These are phyloP conservation scores for Rhododendron griersonianum DNA, from an alignment of 148 eudicot genomes.

Conservation along the genomic window DNA sequence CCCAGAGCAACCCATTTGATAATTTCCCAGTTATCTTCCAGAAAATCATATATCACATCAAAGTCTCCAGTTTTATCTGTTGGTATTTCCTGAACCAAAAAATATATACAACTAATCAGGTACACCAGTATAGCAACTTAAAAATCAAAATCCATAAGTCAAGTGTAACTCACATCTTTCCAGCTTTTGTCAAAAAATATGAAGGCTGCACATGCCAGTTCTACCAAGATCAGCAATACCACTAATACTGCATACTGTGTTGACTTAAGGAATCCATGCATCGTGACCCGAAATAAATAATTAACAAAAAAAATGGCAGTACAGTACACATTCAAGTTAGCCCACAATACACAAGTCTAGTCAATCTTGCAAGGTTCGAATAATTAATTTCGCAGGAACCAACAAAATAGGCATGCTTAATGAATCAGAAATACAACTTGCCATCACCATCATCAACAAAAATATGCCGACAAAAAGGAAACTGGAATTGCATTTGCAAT, in stretches of 20 bases:
- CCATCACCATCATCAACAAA: neutral
- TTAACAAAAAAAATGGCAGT: neutral
- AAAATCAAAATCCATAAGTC: neutral
- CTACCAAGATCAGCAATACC: slow-evolving; percentile 71
- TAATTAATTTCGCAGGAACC: no score
- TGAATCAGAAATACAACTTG: neutral
- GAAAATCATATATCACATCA: slow-evolving; percentile 65
- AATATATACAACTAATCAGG: neutral
- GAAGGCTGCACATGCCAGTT: slow-evolving; percentile 81
- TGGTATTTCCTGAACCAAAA: slow-evolving; percentile 58
- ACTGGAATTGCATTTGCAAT: neutral
- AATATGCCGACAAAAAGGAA: neutral
- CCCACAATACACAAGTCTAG: neutral
- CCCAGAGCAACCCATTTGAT: slow-evolving; percentile 91
- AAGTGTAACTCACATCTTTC: slow-evolving; percentile 53
- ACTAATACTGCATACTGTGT: slow-evolving; percentile 70
- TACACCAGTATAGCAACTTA: neutral
- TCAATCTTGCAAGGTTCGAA: neutral
- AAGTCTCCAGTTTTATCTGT: slow-evolving; percentile 80
- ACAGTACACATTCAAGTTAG: neutral
- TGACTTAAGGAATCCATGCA: slow-evolving; percentile 52
- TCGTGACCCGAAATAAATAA: neutral
- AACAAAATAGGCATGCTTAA: no score
- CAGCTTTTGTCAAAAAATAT: slow-evolving; percentile 79
- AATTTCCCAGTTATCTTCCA: slow-evolving; percentile 66